Conservation (phyloP, 192 early-diverging fungal genomes). For the Rhizoclosmatium globosum region DNA sequence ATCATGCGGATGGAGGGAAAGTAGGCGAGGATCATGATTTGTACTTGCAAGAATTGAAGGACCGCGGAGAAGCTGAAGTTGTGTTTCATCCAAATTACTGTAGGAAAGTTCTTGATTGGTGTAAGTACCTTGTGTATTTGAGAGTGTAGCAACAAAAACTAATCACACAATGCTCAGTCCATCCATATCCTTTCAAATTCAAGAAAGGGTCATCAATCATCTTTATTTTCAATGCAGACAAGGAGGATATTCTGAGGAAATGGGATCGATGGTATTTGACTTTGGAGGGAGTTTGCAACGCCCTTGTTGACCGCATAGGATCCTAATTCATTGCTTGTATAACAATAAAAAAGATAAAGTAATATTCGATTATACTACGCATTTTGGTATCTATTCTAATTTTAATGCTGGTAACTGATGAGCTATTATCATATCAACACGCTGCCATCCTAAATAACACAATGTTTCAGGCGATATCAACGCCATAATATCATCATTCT, state of each 20-base stretch:
- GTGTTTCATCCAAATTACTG: conserved; percentile 23
- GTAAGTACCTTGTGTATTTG: neutral
- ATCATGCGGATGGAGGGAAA: neutral
- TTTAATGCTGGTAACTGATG: too few species aligned
- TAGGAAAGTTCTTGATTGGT: neutral
- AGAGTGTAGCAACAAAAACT: neutral
- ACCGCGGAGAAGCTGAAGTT: neutral
- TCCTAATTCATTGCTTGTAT: neutral
- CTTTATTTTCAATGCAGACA: neutral
- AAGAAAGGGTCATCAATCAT: neutral
- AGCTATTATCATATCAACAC: too few species aligned
- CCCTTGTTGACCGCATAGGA: neutral
- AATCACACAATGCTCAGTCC: neutral
- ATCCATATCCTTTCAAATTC: conserved; percentile 1
- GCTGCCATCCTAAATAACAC: neutral
- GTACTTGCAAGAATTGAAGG: neutral
- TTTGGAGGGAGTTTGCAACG: neutral
- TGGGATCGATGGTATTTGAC: neutral
- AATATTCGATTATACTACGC: neutral
- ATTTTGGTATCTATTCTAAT: neutral
- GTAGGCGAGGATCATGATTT: neutral
- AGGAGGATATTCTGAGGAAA: neutral
- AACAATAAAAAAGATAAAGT: neutral
- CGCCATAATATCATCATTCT: neutral
- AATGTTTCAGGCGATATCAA: neutral